A percentile compares a stretch with the other conserved stretches of the same genome.
Conservation (phyloP, 495 filamentous ascomycete species). For the Neurospora africana region DNA sequence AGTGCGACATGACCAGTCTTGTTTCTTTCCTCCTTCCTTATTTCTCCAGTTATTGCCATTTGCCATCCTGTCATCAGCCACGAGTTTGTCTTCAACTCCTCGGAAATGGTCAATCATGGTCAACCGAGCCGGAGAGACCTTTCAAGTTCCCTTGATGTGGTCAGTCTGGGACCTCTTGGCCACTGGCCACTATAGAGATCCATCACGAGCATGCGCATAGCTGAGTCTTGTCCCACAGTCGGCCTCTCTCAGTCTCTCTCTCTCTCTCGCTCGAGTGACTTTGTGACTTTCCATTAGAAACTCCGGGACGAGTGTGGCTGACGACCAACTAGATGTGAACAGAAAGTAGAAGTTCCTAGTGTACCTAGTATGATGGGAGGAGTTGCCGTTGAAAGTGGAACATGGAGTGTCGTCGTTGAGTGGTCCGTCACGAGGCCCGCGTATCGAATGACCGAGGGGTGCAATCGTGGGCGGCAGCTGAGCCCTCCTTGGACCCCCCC, state of each 20-base stretch:
- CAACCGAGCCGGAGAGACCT: neutral
- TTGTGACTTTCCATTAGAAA: neutral
- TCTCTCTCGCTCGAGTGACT: neutral
- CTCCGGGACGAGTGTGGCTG: neutral
- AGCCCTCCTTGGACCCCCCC: slow-evolving; percentile 10
- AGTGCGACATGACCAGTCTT: slow-evolving; percentile 7
- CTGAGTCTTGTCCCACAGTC: neutral
- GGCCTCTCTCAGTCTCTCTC: neutral
- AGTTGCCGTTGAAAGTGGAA: neutral
- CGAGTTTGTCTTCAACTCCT: neutral
- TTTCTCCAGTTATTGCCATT: neutral
- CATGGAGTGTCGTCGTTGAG: neutral
- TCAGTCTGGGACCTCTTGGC: neutral
- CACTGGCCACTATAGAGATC: neutral
- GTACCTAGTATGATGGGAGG: neutral
- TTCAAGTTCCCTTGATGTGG: neutral
- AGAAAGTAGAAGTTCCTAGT: neutral
- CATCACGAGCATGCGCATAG: neutral
- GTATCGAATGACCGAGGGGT: slow-evolving; percentile 10
- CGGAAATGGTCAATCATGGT: neutral
- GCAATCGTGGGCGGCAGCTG: slow-evolving; percentile 15
- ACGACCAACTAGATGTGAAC: neutral
- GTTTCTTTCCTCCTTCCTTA: neutral
- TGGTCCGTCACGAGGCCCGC: slow-evolving; percentile 13
- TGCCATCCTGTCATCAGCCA: neutral